phyloP scores from a whole-genome alignment of 495 filamentous ascomycete species.

The Delitschia confertaspora region DNA sequence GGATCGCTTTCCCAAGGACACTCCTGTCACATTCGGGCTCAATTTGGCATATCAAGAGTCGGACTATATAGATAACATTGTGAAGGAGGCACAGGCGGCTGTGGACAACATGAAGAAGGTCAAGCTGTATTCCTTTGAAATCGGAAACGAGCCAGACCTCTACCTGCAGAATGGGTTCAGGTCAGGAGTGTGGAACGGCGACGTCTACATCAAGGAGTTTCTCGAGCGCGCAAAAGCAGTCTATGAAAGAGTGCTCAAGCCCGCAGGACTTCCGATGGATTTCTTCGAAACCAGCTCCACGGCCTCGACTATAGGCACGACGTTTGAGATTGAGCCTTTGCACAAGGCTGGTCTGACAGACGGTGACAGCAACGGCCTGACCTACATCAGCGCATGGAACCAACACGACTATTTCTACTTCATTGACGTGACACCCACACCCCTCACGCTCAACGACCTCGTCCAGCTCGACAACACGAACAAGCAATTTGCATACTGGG shows the following conservation, averaged over 20 bases:
- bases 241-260: slow-evolving; percentile 31
- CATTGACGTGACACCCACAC: slow-evolving; percentile 29
- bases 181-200: slow-evolving; percentile 30
- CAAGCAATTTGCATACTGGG: slow-evolving; percentile 34
- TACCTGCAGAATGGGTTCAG: slow-evolving; percentile 33
- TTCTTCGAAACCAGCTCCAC: slow-evolving; percentile 37
- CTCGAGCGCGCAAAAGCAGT: slow-evolving; percentile 30
- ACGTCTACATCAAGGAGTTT: slow-evolving; percentile 33
- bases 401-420: slow-evolving; percentile 41
- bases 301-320: slow-evolving; percentile 35
- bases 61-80: slow-evolving; percentile 31
- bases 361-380: slow-evolving; percentile 18
- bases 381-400: slow-evolving; percentile 32
- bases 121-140: slow-evolving; percentile 35
- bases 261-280: slow-evolving; percentile 25
- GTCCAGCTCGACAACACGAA: slow-evolving; percentile 30
- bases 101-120: slow-evolving; percentile 29
- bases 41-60: slow-evolving; percentile 33
- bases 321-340: slow-evolving; percentile 32
- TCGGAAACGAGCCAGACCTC: slow-evolving; percentile 39
- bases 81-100: slow-evolving; percentile 28
- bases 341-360: slow-evolving; percentile 25
- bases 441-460: slow-evolving; percentile 29
- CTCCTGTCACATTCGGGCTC: slow-evolving; percentile 34
- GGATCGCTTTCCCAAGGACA: slow-evolving; percentile 33